Evolutionary conservation across 106 monocot genomes (phyloP), one percentile per base, ranked within the genome.

Genomic region (Cymbidium sinense): DNA sequence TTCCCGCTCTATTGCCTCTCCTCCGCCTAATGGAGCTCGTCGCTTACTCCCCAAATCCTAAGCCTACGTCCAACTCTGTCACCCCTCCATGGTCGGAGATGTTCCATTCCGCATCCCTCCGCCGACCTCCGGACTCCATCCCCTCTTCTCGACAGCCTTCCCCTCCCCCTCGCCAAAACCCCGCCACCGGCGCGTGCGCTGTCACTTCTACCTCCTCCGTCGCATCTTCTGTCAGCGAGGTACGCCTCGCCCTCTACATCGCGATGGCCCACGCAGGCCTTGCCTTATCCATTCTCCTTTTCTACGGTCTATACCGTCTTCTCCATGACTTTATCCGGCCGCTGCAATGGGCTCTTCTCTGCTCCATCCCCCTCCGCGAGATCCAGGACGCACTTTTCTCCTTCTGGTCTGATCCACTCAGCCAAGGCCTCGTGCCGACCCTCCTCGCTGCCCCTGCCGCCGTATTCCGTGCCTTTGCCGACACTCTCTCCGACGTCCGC

Each of bases 241-340:
- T 79, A 17, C 87, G 87, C n/a, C 85, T 95, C 15, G 88, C 95
- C 58, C 83, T 95, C 50, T 87, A 95, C 88, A 88, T 95, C 80
- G 90, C 95, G 70, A 93, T 93, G 90, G 95, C 95, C 30, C 95
- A 95, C 65, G 92, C 88, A 15, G 88, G 88, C 25, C 95, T 95
- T 19, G 93, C 87, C 41, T 78, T 90, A 64, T 76, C 84, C 29
- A 80, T 95, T 43, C 55, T 90, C 55, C 88, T 89, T 47, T 79
- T 93, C 61, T 95, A 90, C 85, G 88, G 95, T 43, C 85, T 95
- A 51, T 85, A 79, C 81, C 77, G 79, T 11, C 92, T 95, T 28
- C 88, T 95, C 33, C 83, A 87, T 35, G 84, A 81, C 58, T 95
- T 93, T 88, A 74, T 90, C 75, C 92, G 95, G 61, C 95, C 95